A percentile compares a stretch with the other conserved stretches of the same genome.
These are phyloP conservation scores for Hymenoscyphus salicellus DNA, from an alignment of 2,329 filamentous ascomycete genomes.

Conservation along the genomic window DNA sequence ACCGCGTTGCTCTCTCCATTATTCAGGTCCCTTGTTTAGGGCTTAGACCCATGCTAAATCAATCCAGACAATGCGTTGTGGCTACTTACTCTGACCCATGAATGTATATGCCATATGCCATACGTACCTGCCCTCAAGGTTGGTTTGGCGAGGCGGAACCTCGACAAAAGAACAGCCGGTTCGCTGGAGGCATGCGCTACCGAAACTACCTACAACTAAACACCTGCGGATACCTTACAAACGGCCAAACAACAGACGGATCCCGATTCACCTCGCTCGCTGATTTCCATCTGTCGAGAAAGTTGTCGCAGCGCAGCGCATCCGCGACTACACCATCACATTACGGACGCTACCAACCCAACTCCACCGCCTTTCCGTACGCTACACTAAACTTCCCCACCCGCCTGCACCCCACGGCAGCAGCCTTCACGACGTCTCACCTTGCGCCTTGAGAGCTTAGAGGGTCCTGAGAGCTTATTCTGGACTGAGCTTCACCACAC, in stretches of 20 bases:
- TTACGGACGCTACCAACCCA: neutral
- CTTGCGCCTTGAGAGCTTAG: slow-evolving; percentile 6
- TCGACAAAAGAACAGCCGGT: neutral
- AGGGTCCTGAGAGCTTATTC: slow-evolving; percentile 5
- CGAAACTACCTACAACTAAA: neutral
- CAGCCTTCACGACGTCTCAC: slow-evolving; percentile 11
- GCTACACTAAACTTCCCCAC: slow-evolving; percentile 5
- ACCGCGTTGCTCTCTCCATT: too few relatives aligned
- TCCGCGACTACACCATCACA: neutral
- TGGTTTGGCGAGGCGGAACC: neutral
- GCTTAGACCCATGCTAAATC: too few relatives aligned
- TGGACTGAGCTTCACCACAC: neutral
- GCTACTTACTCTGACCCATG: neutral
- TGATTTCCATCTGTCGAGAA: neutral
- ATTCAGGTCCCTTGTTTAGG: too few relatives aligned
- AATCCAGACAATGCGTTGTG: too few relatives aligned
- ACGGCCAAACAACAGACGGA: neutral
- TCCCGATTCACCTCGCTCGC: neutral
- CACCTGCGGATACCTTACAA: neutral
- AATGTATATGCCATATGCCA: neutral
- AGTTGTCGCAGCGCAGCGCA: neutral
- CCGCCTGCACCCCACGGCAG: slow-evolving; percentile 14
- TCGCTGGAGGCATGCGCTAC: neutral
- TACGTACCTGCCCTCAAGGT: neutral
- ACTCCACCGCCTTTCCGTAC: neutral